phyloP scores from a whole-genome alignment of 331 rosid genomes.

The Phaseolus coccineus region DNA sequence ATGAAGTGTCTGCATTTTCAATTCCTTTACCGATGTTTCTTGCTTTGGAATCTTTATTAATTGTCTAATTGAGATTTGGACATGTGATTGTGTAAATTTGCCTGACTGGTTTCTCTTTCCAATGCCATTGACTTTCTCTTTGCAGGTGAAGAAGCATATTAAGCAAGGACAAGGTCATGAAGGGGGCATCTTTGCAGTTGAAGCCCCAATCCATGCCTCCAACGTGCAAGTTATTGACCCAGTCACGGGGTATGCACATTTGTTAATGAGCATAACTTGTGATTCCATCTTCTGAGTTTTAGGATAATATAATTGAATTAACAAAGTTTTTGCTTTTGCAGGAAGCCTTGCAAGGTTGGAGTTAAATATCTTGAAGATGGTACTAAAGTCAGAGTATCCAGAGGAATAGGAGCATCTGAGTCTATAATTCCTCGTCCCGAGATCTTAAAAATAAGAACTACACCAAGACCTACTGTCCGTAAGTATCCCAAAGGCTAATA shows the following conservation, averaged over 20 bases:
- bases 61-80: neutral
- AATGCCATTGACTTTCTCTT: conserved; percentile 7
- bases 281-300: conserved; percentile 48
- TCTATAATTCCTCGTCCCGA: conserved; percentile 90
- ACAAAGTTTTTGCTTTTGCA: conserved; percentile 46
- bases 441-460: conserved; percentile 81
- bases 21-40: neutral
- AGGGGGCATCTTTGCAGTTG: conserved; percentile 90
- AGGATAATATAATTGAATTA: conserved; percentile 41
- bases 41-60: neutral
- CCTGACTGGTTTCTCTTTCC: conserved; percentile 1
- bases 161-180: conserved; percentile 97
- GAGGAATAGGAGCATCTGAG: conserved; percentile 84
- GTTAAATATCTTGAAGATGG: conserved; percentile 91
- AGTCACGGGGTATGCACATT: conserved; percentile 66
- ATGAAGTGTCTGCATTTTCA: neutral
- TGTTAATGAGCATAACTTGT: neutral
- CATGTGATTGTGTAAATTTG: conserved; percentile 23
- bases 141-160: conserved; percentile 88
- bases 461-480: conserved; percentile 84
- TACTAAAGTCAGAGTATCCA: conserved; percentile 84
- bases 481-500: conserved; percentile 43
- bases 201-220: conserved; percentile 88
- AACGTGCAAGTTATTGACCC: conserved; percentile 92
- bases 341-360: conserved; percentile 89